Conservation (phyloP, 164 flowering plant species). For the Euptelea pleiosperma region DNA sequence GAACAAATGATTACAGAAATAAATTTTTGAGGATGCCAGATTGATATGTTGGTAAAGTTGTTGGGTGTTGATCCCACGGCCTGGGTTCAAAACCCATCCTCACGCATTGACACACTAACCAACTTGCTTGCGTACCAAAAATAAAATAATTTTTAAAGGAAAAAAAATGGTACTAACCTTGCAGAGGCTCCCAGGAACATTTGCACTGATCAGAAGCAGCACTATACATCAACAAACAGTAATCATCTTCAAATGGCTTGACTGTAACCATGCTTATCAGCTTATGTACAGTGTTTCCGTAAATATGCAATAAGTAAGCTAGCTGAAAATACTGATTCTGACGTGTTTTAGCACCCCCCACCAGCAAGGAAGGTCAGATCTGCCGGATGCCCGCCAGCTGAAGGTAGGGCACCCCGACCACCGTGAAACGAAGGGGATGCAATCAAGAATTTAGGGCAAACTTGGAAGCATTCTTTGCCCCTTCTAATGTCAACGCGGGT, state of each 20-base stretch:
- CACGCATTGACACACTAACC: too few species aligned
- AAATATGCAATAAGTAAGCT: neutral
- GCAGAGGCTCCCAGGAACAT: constrained; percentile 4
- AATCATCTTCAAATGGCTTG: constrained; percentile 23
- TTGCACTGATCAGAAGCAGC: constrained; percentile 17
- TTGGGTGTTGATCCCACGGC: too few species aligned
- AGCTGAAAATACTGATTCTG: too few species aligned
- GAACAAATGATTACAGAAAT: too few species aligned
- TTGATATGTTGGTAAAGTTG: too few species aligned
- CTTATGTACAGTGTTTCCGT: neutral
- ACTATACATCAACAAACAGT: constrained; percentile 7
- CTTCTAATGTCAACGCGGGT: constrained; percentile 20
- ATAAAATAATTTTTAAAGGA: neutral
- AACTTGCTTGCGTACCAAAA: too few species aligned
- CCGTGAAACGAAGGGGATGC: constrained; percentile 44
- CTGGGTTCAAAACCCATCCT: too few species aligned
- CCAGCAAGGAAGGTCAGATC: constrained; percentile 47
- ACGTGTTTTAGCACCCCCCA: constrained; percentile 27
- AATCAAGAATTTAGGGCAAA: constrained; percentile 35
- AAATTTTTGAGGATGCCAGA: too few species aligned
- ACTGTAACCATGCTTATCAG: constrained; percentile 24
- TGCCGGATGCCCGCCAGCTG: constrained; percentile 44
- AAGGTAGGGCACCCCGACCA: constrained; percentile 48
- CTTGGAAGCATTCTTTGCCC: constrained; percentile 25
- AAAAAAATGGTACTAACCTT: constrained; percentile 18